Evolutionary conservation across 2,329 filamentous ascomycete genomes (phyloP).

Genomic region (Corynespora cassiicola): DNA sequence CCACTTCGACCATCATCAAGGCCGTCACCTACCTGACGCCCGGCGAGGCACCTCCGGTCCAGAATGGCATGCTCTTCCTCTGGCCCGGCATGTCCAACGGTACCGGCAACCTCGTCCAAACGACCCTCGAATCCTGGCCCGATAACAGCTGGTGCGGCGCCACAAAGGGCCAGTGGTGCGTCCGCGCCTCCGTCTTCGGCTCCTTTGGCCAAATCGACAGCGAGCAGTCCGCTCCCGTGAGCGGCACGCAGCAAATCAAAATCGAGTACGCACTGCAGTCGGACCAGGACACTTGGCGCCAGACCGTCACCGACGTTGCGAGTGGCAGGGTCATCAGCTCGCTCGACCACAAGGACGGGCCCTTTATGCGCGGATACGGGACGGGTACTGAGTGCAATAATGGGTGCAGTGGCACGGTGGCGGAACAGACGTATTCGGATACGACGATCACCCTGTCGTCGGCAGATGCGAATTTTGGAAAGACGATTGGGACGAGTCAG

Average conservation of each 20-base stretch:
- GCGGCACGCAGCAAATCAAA: slow-evolving; percentile 38
- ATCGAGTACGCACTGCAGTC: slow-evolving; percentile 34
- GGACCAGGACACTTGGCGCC: slow-evolving; percentile 37
- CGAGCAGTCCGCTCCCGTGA: slow-evolving; percentile 19
- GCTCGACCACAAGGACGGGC: slow-evolving; percentile 32
- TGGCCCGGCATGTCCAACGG: slow-evolving; percentile 56
- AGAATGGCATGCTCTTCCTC: slow-evolving; percentile 49
- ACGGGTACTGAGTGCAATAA: slow-evolving; percentile 52
- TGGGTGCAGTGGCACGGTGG: slow-evolving; percentile 48
- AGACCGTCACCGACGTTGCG: slow-evolving; percentile 46
- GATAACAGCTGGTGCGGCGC: slow-evolving; percentile 52
- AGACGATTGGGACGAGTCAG: slow-evolving; percentile 1
- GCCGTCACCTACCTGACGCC: slow-evolving; percentile 51
- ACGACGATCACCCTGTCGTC: slow-evolving; percentile 51
- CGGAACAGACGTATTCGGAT: slow-evolving; percentile 47
- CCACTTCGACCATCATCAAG: slow-evolving; percentile 47
- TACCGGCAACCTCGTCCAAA: slow-evolving; percentile 52
- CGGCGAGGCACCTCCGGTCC: slow-evolving; percentile 44
- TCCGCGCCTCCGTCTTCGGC: slow-evolving; percentile 50
- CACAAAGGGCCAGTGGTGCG: slow-evolving; percentile 48
- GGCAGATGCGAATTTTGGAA: slow-evolving; percentile 4
- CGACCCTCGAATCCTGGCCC: slow-evolving; percentile 50
- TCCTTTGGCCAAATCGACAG: slow-evolving; percentile 50
- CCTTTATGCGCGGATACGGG: slow-evolving; percentile 25
- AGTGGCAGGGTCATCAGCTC: slow-evolving; percentile 43